Conservation (phyloP, 1,139 yeast species). For the Pichia sp. region DNA sequence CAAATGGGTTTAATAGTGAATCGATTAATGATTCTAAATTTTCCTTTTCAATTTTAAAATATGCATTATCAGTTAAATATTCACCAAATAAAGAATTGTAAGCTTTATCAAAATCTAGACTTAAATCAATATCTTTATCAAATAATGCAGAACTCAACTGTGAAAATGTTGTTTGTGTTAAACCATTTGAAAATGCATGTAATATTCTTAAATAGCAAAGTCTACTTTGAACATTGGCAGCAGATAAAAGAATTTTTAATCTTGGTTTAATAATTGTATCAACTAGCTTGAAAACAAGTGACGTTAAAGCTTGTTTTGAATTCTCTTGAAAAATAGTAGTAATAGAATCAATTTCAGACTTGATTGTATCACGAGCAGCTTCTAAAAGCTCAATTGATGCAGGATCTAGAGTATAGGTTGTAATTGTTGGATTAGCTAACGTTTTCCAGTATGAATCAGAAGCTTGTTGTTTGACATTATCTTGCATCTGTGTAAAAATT, state of each 20-base stretch:
- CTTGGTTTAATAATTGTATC: constrained; percentile 71
- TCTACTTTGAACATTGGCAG: constrained; percentile 57
- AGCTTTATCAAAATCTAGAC: constrained; percentile 61
- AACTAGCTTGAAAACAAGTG: constrained; percentile 70
- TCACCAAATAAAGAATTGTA: constrained; percentile 68
- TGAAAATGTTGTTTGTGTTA: constrained; percentile 54
- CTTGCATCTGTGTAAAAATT: constrained; percentile 52
- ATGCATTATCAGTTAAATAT: constrained; percentile 59
- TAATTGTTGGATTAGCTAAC: constrained; percentile 41
- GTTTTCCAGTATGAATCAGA: constrained; percentile 36
- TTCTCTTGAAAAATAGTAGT: constrained; percentile 65
- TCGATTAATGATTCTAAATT: constrained; percentile 59
- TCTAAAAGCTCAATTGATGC: constrained; percentile 20
- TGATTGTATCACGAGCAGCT: constrained; percentile 35
- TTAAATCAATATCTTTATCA: constrained; percentile 39
- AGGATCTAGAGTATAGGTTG: constrained; percentile 27
- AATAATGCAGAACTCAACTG: constrained; percentile 54
- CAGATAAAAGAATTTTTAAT: constrained; percentile 54
- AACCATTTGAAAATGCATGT: constrained; percentile 55
- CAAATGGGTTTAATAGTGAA: constrained; percentile 43
- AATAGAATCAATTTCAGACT: constrained; percentile 68
- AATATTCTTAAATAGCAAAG: constrained; percentile 75
- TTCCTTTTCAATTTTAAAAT: constrained; percentile 68
- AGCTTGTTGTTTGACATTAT: constrained; percentile 25
- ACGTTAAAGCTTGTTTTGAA: constrained; percentile 56